A percentile compares a stretch with the other conserved stretches of the same genome.
Evolutionary conservation across 2,329 filamentous ascomycete species (phyloP).

Genomic region (Aspergillus unguis): DNA sequence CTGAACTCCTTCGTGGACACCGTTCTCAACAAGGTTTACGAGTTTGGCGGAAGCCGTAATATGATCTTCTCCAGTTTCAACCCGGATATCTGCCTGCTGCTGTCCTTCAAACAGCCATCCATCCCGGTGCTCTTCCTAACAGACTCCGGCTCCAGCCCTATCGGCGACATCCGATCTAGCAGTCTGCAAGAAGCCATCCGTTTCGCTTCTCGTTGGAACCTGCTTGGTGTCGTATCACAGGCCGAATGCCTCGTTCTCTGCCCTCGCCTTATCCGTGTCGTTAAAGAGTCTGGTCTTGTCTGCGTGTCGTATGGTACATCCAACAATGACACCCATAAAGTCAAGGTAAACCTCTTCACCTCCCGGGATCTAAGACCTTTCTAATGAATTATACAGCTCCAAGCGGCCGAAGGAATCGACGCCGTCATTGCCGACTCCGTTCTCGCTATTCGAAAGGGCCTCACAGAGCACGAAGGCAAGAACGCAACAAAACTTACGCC

Average conservation of each 20-base stretch:
- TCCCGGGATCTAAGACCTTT: not conserved
- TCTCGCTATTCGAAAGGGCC: constrained; percentile 83
- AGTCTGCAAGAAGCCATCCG: constrained; percentile 93
- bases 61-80: constrained; percentile 98
- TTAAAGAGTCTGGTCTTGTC: constrained; percentile 90
- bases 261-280: constrained; percentile 81
- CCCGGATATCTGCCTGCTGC: constrained; percentile 88
- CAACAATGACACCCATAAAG: constrained; percentile 84
- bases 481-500: constrained; percentile 23
- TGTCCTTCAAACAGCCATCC: constrained; percentile 95
- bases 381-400: constrained; percentile 53
- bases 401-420: constrained; percentile 94
- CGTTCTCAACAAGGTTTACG: constrained; percentile 84
- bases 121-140: constrained; percentile 94
- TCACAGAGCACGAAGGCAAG: constrained; percentile 54
- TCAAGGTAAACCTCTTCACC: constrained; percentile 63
- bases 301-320: constrained; percentile 90
- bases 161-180: constrained; percentile 84
- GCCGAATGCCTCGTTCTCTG: constrained; percentile 85
- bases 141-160: constrained; percentile 75
- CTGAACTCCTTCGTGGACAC: constrained; percentile 96
- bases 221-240: constrained; percentile 86
- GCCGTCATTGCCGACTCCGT: constrained; percentile 97
- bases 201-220: constrained; percentile 91
- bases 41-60: constrained; percentile 75